A percentile compares a stretch with the other conserved stretches of the same genome.
These are phyloP conservation scores for Fusarium oligoseptatum DNA, from an alignment of 2,329 filamentous ascomycete species.

Conservation along the genomic window DNA sequence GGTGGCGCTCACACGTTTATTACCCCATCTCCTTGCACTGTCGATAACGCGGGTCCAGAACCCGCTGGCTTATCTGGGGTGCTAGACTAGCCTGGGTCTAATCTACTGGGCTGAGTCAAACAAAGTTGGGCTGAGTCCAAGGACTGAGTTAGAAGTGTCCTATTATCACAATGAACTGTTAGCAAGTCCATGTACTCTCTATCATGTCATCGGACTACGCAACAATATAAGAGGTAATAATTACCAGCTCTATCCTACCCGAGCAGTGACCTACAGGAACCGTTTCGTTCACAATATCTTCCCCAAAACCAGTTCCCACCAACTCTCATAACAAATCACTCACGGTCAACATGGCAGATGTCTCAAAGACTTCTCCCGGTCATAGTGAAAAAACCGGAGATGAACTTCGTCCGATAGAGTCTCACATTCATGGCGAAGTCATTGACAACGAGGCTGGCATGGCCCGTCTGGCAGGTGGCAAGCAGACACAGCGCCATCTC, in stretches of 20 bases:
- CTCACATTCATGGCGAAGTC: background rate
- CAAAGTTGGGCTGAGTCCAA: background rate
- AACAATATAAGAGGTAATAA: background rate
- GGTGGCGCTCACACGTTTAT: too few species aligned
- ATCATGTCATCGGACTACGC: background rate
- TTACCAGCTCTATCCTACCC: background rate
- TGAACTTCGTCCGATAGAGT: background rate
- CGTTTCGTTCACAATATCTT: too few species aligned
- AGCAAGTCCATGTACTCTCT: background rate
- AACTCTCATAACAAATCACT: background rate
- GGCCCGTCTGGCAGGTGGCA: background rate
- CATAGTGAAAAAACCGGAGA: background rate
- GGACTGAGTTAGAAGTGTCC: background rate
- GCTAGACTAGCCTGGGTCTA: background rate
- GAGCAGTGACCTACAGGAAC: background rate
- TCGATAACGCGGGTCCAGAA: background rate
- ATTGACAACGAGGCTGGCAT: background rate
- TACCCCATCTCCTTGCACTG: background rate
- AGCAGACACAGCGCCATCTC: constrained; percentile 42
- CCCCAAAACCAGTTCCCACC: background rate
- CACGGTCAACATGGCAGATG: background rate
- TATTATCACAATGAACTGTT: background rate
- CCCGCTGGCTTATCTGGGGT: background rate
- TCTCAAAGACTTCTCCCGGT: background rate
- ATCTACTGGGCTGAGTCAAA: background rate